These are phyloP conservation scores for Cladophialophora bantiana DNA, from an alignment of 2,329 filamentous ascomycete genomes.

Conservation along the genomic window DNA sequence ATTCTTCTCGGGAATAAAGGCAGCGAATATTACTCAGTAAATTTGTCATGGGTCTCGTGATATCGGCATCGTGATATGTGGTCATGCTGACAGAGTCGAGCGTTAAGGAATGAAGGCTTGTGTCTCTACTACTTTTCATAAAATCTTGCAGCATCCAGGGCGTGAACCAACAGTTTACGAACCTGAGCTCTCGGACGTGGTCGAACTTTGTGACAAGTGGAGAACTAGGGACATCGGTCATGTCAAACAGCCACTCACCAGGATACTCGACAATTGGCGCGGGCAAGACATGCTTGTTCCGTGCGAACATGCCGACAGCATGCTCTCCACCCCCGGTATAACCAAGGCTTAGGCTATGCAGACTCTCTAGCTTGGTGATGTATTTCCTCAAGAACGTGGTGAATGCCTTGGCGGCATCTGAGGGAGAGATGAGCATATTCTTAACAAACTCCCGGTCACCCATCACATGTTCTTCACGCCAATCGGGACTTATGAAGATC, in stretches of 20 bases:
- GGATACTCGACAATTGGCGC: constrained; percentile 53
- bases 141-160: constrained; percentile 64
- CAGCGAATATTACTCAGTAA: constrained; percentile 26
- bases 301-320: constrained; percentile 65
- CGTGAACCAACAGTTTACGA: constrained; percentile 74
- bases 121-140: constrained; percentile 56
- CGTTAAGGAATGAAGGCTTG: constrained; percentile 60
- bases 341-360: constrained; percentile 68
- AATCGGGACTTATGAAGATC: constrained; percentile 70
- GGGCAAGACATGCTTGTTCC: constrained; percentile 69
- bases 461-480: constrained; percentile 64
- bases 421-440: constrained; percentile 59
- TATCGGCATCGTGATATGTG: constrained; percentile 46
- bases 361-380: constrained; percentile 57
- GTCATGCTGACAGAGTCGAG: constrained; percentile 72
- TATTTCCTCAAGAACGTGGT: constrained; percentile 60
- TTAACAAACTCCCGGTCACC: constrained; percentile 60
- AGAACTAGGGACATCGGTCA: constrained; percentile 11
- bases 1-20: constrained; percentile 37
- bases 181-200: constrained; percentile 64
- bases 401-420: constrained; percentile 59
- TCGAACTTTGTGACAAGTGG: constrained; percentile 60
- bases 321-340: constrained; percentile 74
- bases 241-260: constrained; percentile 26
- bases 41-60: constrained; percentile 26